Conservation (phyloP, 2,329 filamentous ascomycete genomes). For the Exophiala alcalophila region DNA sequence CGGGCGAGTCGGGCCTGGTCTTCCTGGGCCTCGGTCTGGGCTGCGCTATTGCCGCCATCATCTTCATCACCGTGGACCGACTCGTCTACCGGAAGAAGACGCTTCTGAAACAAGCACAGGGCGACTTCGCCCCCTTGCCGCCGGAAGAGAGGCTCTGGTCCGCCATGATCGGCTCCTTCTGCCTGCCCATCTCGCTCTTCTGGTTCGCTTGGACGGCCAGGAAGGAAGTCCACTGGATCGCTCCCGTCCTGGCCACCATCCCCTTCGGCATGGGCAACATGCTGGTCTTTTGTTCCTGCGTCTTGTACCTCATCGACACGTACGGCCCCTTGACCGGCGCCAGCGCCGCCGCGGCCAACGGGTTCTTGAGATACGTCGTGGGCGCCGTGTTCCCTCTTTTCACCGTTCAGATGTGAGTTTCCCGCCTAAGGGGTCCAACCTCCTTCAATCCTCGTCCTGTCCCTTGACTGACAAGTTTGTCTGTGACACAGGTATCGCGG, state of each 20-base stretch:
- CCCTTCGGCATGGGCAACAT: constrained; percentile 33
- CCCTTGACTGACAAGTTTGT: neutral
- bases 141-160: constrained; percentile 51
- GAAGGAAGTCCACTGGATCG: constrained; percentile 42
- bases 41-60: constrained; percentile 53
- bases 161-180: constrained; percentile 50
- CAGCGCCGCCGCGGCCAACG: constrained; percentile 36
- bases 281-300: constrained; percentile 47
- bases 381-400: constrained; percentile 40
- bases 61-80: constrained; percentile 28
- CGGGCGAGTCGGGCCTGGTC: constrained; percentile 67
- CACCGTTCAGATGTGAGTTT: constrained; percentile 34
- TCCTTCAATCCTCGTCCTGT: neutral
- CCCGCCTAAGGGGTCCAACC: no score
- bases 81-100: constrained; percentile 27
- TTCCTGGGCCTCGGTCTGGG: constrained; percentile 79
- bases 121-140: constrained; percentile 33
- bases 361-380: constrained; percentile 35
- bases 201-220: constrained; percentile 49
- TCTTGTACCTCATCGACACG: constrained; percentile 33
- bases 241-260: constrained; percentile 29
- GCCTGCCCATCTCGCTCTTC: constrained; percentile 47
- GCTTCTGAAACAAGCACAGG: constrained; percentile 8
- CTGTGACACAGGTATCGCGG: constrained; percentile 27
- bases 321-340: constrained; percentile 34